Evolutionary conservation across 441 rosid genomes (phyloP), one percentile per base, ranked within the genome.

Genomic region (Croton setiger): DNA sequence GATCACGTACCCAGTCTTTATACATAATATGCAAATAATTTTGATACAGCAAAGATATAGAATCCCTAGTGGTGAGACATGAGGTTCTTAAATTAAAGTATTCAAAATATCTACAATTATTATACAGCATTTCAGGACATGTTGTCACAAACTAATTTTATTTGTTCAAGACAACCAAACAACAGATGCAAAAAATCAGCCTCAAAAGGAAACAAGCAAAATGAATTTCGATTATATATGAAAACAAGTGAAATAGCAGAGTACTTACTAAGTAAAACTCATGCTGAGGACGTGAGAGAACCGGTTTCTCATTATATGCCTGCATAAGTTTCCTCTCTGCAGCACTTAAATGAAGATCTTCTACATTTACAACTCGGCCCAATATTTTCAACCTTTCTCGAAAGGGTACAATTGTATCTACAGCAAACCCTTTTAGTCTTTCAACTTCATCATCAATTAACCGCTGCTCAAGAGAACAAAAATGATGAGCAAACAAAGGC

Each of bases 271-370:
- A 54, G 83, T 77, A 87, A 70, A 90, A 92, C 63, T 83, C 86
- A 57, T 92, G 97, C 65, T 92, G 98, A 5, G 98, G 98, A 33
- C 98, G 98, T 3, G 98, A 90, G 69, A 92, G 96, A 60, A 94
- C 95, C 8, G 98, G 98, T 49, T 93, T 93, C 76, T 93, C 98
- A 53, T 93, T 93, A 76, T 91, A 91, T 45, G 96, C 90, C 72
- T 90, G 93, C 93, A 92, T 86, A 63, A 92, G 90, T 74, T 90
- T 92, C 72, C 87, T 90, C 85, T 92, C 97, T 8, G 98, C 83
- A 9, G 86, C 86, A 82, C 87, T 85, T 71, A 92, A 75, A 66
- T 83, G 90, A 41, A 90, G 95, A 79, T 87, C 96, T 54, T 92
- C 96, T 37, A 90, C 89, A 66, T 92, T 92, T 49, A 73, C 93